Conservation (phyloP, 2,329 filamentous ascomycete genomes). For the Penicillium sp. region DNA sequence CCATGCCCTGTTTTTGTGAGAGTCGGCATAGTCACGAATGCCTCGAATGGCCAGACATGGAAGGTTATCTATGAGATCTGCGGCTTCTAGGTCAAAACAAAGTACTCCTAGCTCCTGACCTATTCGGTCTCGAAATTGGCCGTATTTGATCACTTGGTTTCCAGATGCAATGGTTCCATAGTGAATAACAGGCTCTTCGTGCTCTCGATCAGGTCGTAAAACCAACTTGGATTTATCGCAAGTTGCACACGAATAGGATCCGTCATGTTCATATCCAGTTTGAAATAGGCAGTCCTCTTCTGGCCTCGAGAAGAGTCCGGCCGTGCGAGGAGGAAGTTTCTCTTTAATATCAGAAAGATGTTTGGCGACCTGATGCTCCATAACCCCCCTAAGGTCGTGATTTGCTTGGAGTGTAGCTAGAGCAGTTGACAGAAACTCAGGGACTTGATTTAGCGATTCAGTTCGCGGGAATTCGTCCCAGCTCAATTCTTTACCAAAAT, state of each 20-base stretch:
- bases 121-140: too few relatives aligned
- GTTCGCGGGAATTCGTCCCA: conserved; percentile 1
- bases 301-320: background rate
- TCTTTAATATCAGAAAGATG: background rate
- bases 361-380: too few relatives aligned
- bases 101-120: too few relatives aligned
- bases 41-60: too few relatives aligned
- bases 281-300: background rate
- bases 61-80: too few relatives aligned
- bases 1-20: background rate
- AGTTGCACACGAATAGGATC: background rate
- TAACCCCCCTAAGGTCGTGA: background rate
- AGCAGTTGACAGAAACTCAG: background rate
- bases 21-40: too few relatives aligned
- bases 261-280: background rate
- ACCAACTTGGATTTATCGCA: too few relatives aligned
- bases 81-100: too few relatives aligned
- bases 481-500: conserved; percentile 7
- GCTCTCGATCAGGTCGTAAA: too few relatives aligned
- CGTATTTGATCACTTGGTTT: too few relatives aligned
- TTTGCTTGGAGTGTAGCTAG: background rate
- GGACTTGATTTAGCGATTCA: background rate
- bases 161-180: too few relatives aligned
- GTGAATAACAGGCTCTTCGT: background rate
- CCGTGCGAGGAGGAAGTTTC: background rate